Conservation (phyloP, 257 asterid genomes). For the Rubia yunnanensis region DNA sequence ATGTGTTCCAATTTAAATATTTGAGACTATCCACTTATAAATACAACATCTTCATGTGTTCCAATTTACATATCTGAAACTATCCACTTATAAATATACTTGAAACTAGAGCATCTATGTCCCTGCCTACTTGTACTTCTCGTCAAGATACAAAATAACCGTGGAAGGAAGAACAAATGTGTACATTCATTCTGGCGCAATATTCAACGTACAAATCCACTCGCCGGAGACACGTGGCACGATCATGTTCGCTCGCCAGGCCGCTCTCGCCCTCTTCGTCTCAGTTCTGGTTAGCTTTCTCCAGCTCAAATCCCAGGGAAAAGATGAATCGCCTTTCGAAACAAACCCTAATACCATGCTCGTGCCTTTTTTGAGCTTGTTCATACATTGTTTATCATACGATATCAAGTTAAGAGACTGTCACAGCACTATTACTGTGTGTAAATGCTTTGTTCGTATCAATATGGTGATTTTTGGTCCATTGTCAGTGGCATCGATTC, state of each 20-base stretch:
- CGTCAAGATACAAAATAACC: no score
- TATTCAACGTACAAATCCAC: not conserved
- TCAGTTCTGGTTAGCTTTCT: not conserved
- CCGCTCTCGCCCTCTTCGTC: not conserved
- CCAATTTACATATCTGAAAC: no score
- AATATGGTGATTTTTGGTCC: not conserved
- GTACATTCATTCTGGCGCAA: not conserved
- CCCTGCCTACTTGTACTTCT: no score
- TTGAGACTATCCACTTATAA: no score
- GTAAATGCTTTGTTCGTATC: no score
- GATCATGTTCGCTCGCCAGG: not conserved
- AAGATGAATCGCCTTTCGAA: constrained; percentile 6
- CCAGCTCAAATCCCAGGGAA: constrained; percentile 3
- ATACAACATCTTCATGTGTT: no score
- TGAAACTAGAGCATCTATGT: no score
- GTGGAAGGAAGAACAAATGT: not conserved
- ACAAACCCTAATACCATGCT: constrained; percentile 10
- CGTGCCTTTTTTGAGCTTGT: not conserved
- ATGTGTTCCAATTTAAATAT: no score
- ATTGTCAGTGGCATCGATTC: not conserved
- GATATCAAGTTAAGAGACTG: not conserved
- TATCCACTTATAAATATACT: no score
- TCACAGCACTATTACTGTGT: not conserved
- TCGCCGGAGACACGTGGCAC: no score
- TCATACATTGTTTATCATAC: not conserved